Evolutionary conservation across 768 basidiomycete species (phyloP), one percentile per base, ranked within the genome.

Genomic region (Candolleomyces aberdarensis): DNA sequence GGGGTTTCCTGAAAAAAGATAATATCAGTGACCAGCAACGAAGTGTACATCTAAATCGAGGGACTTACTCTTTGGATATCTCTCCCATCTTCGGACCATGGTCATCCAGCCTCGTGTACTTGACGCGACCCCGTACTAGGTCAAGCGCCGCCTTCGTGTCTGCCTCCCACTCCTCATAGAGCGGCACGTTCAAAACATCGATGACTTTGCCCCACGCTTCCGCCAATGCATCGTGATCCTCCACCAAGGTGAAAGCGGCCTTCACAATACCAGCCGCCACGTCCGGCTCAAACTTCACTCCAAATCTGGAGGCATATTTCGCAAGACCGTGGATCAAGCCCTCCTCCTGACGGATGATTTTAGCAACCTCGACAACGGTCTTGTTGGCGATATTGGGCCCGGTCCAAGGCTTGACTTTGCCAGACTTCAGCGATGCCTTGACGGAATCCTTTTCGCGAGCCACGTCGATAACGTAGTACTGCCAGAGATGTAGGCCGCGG

Each of bases 401-500:
- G 5, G 70, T 72, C 92, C 94, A 96, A 5, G 76, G 61, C 14
- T 75, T 72, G 32, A 83, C 64, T 17, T 80, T 76, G 9, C 76
- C 74, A 22, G 78, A 75, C 5, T 75, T 65, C 36, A 96, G 75
- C 3, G 85, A 85, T 0, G 79, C 73, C 52, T 75, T 78, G 62
- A 94, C 80, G 2, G 79, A 76, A 14, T 76, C 78, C 64, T 82
- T 85, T 72, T 96, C 92, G 26, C 79, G 74, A 43, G 77, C 75
- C 11, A 85, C 80, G 68, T 98, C 88, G 54, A 98, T 79, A 19
- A 96, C 90, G 71, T 98, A 99, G 77, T 88, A 99, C 68, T 98
- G 90, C 93, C 94, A 99, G 20, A 98, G 74, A 26, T 92, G 80
- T 55, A 89, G 85, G 2, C 75, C 77, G 61, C 88, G 83, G 63